Evolutionary conservation across 208 protist genomes (phyloP).

Genomic region (Wallacemonas sp.): DNA sequence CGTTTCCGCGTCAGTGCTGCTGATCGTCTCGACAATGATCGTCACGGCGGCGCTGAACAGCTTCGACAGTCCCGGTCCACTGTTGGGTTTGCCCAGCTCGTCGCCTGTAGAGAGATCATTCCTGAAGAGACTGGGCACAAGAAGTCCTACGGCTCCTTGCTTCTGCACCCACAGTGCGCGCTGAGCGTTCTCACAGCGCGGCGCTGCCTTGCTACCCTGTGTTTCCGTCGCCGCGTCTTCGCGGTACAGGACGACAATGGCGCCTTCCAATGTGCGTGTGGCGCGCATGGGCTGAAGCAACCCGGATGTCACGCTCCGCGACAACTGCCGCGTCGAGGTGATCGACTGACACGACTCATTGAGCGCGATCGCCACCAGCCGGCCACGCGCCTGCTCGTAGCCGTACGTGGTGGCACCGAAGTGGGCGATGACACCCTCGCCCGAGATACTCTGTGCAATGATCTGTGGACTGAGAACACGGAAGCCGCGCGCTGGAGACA

Average conservation of each 20-base stretch:
- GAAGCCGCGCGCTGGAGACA: neutral
- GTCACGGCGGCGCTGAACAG: constrained; percentile 4
- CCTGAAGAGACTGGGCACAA: neutral
- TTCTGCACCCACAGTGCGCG: constrained; percentile 10
- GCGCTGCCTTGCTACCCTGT: too few relatives aligned
- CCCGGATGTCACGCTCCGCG: neutral
- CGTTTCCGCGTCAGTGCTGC: neutral
- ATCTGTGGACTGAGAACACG: neutral
- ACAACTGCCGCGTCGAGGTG: too few relatives aligned
- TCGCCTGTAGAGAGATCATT: neutral
- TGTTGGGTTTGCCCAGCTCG: neutral
- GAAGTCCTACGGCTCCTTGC: constrained; percentile 14
- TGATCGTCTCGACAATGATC: constrained; percentile 21
- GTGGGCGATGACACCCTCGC: neutral
- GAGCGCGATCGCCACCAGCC: neutral
- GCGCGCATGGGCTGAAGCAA: neutral
- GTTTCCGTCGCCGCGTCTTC: too few relatives aligned
- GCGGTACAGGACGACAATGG: neutral
- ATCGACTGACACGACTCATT: neutral
- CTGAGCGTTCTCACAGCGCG: constrained; percentile 5
- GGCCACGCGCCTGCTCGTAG: neutral
- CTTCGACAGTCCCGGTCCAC: neutral
- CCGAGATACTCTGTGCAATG: neutral
- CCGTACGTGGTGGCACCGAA: neutral
- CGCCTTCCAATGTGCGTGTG: neutral